Evolutionary conservation across 345 rosid species (phyloP).

Genomic region (Camelina hispida): DNA sequence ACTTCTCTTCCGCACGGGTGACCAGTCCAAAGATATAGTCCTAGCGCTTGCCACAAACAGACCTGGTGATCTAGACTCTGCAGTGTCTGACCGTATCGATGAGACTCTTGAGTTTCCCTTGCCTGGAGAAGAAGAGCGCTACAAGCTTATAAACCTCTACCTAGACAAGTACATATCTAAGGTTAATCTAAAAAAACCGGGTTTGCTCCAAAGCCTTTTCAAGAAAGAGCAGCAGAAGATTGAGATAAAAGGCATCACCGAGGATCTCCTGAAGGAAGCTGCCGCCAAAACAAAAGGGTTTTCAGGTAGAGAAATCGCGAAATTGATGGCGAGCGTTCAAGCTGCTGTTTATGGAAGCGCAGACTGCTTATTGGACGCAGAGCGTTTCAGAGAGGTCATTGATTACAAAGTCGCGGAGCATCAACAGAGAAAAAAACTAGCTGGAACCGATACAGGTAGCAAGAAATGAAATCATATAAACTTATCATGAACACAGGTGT

Average conservation of each 20-base stretch:
- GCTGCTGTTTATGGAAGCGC: constrained; percentile 93
- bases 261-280: constrained; percentile 80
- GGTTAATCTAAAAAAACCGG: constrained; percentile 62
- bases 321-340: constrained; percentile 91
- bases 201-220: constrained; percentile 60
- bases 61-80: constrained; percentile 98
- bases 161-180: constrained; percentile 83
- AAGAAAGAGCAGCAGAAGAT: constrained; percentile 66
- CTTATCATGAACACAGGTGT: constrained; percentile 27
- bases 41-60: constrained; percentile 96
- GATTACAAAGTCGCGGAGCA: constrained; percentile 95
- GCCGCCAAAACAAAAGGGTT: constrained; percentile 86
- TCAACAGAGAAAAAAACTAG: constrained; percentile 82
- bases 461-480: constrained; percentile 26
- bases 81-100: constrained; percentile 89
- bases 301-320: constrained; percentile 91
- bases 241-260: constrained; percentile 76
- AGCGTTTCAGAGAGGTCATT: constrained; percentile 82
- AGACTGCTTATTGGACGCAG: constrained; percentile 73
- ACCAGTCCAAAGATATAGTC: constrained; percentile 94
- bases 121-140: constrained; percentile 84
- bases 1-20: constrained; percentile 90
- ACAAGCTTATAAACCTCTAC: constrained; percentile 84
- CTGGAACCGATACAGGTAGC: constrained; percentile 44
- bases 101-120: constrained; percentile 91